phyloP scores from a whole-genome alignment of 208 protist species.

The Trypanosoma melophagium region DNA sequence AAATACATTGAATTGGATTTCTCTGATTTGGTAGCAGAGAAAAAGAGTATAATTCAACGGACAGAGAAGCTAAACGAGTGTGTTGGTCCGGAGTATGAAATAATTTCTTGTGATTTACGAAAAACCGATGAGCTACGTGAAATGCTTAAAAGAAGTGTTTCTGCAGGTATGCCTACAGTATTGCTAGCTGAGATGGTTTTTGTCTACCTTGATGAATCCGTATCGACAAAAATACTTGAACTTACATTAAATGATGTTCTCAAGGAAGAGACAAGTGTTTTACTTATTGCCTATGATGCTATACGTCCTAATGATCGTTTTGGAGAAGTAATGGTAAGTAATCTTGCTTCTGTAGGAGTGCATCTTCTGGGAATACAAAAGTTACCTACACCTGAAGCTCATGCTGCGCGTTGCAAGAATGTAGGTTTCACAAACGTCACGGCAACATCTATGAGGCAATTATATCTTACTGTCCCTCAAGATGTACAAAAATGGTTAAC shows the following conservation, averaged over 20 bases:
- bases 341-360: slow-evolving; percentile 57
- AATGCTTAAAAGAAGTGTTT: slow-evolving; percentile 46
- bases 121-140: slow-evolving; percentile 45
- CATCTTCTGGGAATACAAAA: slow-evolving; percentile 71
- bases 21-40: slow-evolving; percentile 74
- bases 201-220: slow-evolving; percentile 79
- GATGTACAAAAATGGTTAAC: slow-evolving; percentile 60
- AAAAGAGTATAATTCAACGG: slow-evolving; percentile 56
- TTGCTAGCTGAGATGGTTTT: slow-evolving; percentile 90
- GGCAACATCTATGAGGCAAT: slow-evolving; percentile 69
- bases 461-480: slow-evolving; percentile 79
- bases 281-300: slow-evolving; percentile 84
- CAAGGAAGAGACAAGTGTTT: slow-evolving; percentile 32
- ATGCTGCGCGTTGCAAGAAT: slow-evolving; percentile 61
- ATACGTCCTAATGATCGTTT: slow-evolving; percentile 88
- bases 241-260: slow-evolving; percentile 59
- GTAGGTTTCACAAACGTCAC: slow-evolving; percentile 70
- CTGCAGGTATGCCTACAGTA: slow-evolving; percentile 62
- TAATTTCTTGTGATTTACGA: slow-evolving; percentile 62
- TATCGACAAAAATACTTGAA: slow-evolving; percentile 66
- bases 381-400: slow-evolving; percentile 67
- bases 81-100: slow-evolving; percentile 49
- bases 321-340: slow-evolving; percentile 87
- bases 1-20: slow-evolving; percentile 86
- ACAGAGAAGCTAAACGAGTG: slow-evolving; percentile 37